Evolutionary conservation across 768 basidiomycete genomes (phyloP), one percentile per base, ranked within the genome.

Genomic region (Kwoniella sp.): DNA sequence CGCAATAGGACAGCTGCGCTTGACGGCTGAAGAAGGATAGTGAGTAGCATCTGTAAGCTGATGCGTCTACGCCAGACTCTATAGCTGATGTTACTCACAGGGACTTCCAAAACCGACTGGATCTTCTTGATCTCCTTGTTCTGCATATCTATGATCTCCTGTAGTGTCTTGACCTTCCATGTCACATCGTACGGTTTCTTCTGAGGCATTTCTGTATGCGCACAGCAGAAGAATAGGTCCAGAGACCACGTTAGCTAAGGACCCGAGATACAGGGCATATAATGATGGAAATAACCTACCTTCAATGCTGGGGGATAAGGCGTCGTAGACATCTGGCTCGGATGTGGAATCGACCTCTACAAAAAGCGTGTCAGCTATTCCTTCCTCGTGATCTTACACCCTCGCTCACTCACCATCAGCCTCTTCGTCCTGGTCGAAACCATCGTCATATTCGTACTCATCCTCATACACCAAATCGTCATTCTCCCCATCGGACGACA

Each of bases 31-130:
- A 23, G 20, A 25, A 20, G 17, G 8, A 17, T 7, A 17, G 3
- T 11, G 20, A 3, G 20, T 11, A 23, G 23, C 50, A 51, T 5
- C 5, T 15, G 9, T 29, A 37, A 55, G 5, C 29, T 38, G 12
- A 28, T 37, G 34, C 7, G 34, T 7, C 5, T 13, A 13, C 34
- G 34, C 34, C 5, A 37, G 34, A 37, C 5, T 37, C 13, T 37
- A 7, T 37, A 37, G 34, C 34, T 34, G 34, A 1, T n/a, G 26
- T 1, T 52, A 86, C 92, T 80, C 76, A 94, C 93, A 66, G 95
- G 90, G 55, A 94, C 88, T 28, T 92, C 91, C 31, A 94, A 88
- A 69, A 98, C 89, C 23, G 88, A 87, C 72, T 88, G 86, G 66
- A 97, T 90, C 80, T 93, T 87, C n/a, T 91, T 90, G 50, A 93